Conservation (phyloP, 768 basidiomycete species). For the Coprinopsis marcescibilis region DNA sequence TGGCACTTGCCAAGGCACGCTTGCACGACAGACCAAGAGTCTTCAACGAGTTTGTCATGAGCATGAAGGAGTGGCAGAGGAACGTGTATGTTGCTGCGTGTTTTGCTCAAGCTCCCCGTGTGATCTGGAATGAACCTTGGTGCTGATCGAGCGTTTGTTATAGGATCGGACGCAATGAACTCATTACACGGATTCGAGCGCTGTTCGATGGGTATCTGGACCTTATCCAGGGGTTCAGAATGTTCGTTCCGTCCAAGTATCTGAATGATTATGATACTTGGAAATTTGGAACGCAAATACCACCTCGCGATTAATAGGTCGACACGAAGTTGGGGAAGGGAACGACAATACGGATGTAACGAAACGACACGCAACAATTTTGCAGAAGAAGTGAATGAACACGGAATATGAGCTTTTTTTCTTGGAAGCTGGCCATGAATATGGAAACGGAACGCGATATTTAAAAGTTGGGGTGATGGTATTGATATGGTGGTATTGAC, state of each 20-base stretch:
- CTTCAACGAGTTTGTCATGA: constrained; percentile 3
- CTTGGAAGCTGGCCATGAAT: too few relatives aligned
- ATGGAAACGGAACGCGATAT: too few relatives aligned
- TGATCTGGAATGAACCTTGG: background rate
- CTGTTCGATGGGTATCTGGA: constrained; percentile 4
- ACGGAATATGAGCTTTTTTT: too few relatives aligned
- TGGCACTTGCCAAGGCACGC: background rate
- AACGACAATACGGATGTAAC: too few relatives aligned
- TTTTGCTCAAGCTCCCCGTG: background rate
- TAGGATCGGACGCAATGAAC: background rate
- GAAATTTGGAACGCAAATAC: background rate
- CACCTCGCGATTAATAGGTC: background rate
- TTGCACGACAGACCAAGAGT: constrained; percentile 1
- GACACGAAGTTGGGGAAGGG: too few relatives aligned
- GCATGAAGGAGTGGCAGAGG: constrained; percentile 5
- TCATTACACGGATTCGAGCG: background rate
- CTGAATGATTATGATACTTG: constrained; percentile 2
- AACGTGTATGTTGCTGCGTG: background rate
- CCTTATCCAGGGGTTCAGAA: constrained; percentile 3
- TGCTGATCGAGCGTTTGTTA: background rate
- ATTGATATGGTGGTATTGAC: too few relatives aligned
- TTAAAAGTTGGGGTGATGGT: too few relatives aligned
- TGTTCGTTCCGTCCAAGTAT: constrained; percentile 1
- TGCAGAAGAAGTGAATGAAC: too few relatives aligned
- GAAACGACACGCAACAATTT: too few relatives aligned